Conservation (phyloP, 139 green algal genomes). For the Micractinium conductrix region DNA sequence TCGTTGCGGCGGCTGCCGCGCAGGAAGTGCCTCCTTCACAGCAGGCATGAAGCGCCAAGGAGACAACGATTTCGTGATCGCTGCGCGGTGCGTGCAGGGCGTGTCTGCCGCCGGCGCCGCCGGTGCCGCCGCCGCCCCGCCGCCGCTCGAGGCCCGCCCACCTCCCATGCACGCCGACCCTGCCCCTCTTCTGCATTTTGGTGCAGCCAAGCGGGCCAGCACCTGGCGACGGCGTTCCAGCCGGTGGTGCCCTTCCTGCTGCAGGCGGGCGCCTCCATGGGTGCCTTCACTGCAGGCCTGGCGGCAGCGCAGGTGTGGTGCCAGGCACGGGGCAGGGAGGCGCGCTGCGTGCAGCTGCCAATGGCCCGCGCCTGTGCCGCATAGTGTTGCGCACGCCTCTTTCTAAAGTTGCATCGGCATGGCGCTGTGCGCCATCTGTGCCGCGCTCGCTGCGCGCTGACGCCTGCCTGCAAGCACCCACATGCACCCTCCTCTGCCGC, state of each 20-base stretch:
- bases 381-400: no score
- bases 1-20: no score
- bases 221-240: conserved; percentile 19
- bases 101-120: background rate
- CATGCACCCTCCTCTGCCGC: no score
- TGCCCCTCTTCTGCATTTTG: background rate
- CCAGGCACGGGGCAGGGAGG: no score
- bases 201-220: conserved; percentile 1
- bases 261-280: conserved; percentile 38
- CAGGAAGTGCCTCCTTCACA: background rate
- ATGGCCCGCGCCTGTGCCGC: no score
- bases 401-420: no score
- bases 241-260: conserved; percentile 41
- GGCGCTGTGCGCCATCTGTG: no score
- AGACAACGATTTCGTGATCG: background rate
- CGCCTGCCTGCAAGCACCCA: background rate
- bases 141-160: background rate
- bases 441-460: no score
- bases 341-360: no score
- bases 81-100: background rate
- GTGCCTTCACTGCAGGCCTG: conserved; percentile 42
- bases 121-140: background rate
- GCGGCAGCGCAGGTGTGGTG: conserved; percentile 34
- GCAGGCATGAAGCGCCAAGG: background rate
- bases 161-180: background rate